Evolutionary conservation across 176 grass and related monocot genomes (phyloP).

Genomic region (Thalia dealbata): DNA sequence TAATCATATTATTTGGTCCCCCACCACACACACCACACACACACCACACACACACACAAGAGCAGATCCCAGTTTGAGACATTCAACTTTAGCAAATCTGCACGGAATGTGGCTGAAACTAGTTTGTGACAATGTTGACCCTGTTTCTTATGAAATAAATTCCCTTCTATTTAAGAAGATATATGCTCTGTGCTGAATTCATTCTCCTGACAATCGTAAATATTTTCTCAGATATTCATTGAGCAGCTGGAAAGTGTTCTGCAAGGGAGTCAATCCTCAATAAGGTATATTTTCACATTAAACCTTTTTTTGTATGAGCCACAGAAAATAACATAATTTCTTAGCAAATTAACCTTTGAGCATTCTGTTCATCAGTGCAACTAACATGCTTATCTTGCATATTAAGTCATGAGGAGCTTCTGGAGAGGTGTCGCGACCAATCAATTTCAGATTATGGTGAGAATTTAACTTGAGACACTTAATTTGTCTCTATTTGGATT

Average conservation of each 20-base stretch:
- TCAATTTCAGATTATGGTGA: constrained; percentile 83
- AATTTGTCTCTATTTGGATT: neutral
- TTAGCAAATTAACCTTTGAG: neutral
- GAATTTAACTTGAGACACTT: constrained; percentile 20
- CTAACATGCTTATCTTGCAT: constrained; percentile 36
- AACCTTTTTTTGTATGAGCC: neutral
- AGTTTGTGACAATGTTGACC: no score
- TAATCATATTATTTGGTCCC: no score
- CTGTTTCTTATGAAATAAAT: no score
- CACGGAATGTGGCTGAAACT: no score
- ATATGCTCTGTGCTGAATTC: neutral
- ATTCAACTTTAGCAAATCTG: no score
- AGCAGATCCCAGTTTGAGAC: no score
- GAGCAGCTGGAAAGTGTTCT: constrained; percentile 80
- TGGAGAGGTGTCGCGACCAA: constrained; percentile 59
- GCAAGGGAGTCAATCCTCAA: constrained; percentile 51
- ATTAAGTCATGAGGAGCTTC: constrained; percentile 70
- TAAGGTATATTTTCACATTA: constrained; percentile 41
- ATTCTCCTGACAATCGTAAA: constrained; percentile 3
- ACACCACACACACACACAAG: no score
- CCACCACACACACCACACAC: no score
- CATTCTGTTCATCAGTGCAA: constrained; percentile 18
- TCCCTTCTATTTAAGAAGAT: no score
- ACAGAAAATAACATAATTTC: neutral
- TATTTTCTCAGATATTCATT: constrained; percentile 59